These are phyloP conservation scores for Pseudocercospora crystallina DNA, from an alignment of 2,329 filamentous ascomycete genomes.

Conservation along the genomic window DNA sequence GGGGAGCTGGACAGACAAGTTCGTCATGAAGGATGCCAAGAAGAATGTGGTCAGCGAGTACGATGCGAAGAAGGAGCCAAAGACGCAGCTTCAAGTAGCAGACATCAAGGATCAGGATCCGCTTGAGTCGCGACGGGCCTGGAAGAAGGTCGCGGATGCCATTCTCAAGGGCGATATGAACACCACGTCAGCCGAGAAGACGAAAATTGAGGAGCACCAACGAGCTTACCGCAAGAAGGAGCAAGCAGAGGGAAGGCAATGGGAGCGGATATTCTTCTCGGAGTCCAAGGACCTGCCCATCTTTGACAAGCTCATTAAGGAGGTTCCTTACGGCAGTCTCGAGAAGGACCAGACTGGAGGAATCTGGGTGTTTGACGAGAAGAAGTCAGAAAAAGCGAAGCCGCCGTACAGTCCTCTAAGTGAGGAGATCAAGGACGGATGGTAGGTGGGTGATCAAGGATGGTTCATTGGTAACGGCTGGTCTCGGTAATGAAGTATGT, in stretches of 20 bases:
- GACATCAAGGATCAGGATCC: conserved; percentile 78
- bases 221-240: conserved; percentile 74
- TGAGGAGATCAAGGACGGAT: conserved; percentile 28
- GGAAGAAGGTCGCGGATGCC: conserved; percentile 78
- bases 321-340: conserved; percentile 44
- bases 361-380: conserved; percentile 66
- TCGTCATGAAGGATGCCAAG: conserved; percentile 71
- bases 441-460: conserved; percentile 11
- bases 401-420: conserved; percentile 31
- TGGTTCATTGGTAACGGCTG: too few relatives aligned
- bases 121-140: conserved; percentile 83
- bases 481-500: too few relatives aligned
- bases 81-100: conserved; percentile 69
- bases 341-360: conserved; percentile 68
- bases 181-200: conserved; percentile 73
- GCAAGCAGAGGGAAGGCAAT: conserved; percentile 69
- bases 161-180: conserved; percentile 85
- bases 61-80: conserved; percentile 48
- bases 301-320: conserved; percentile 50
- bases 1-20: conserved; percentile 86
- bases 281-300: conserved; percentile 39
- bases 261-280: conserved; percentile 83
- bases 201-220: conserved; percentile 86
- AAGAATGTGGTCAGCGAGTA: conserved; percentile 46
- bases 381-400: conserved; percentile 45